Evolutionary conservation across 1,284 basidiomycete genomes (phyloP), one percentile per base, ranked within the genome.

Genomic region (Uromyces viciae-fabae): DNA sequence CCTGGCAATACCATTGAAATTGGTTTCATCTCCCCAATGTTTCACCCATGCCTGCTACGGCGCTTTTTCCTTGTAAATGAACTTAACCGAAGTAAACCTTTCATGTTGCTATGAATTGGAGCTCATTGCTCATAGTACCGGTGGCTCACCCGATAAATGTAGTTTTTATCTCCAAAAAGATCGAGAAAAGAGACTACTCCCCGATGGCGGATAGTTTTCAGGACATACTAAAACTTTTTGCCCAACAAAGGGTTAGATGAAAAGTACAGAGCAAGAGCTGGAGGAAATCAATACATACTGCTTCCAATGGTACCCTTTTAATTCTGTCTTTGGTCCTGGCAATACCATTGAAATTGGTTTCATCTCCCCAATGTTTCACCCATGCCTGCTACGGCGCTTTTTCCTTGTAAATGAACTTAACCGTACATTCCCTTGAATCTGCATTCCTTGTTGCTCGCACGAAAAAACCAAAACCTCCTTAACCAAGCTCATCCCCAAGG

Each of bases 351-450:
- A 11, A 22, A 58, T 72, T 17, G 77, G 81, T 11, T 81, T 82
- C 43, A 72, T 80, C 49, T 74, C 84, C 83, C 25, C 83, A 82
- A 60, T 81, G 80, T 28, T 83, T 82, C 46, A 85, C 81, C 84
- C 83, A 85, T 25, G 82, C 82, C 64, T 85, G 85, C 2, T 82
- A 82, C 0, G 85, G 85, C 60, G 85, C 83, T 82, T 85, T 85
- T 75, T 85, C 83, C 81, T 85, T 85, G 79, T 83, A 85, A 81
- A 85, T 85, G 73, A 85, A 85, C 81, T 85, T 85, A 78, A 84
- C 84, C 1, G 85, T 84, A 2, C 85, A 84, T 11, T 83, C 82
- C 60, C 83, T 38, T 11, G 72, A 75, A 78, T 85, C 84, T 11
- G 15, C 17, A 28, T 82, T 82, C 71, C 84, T 83, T 56, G 72